Base-by-base conservation (phyloP, 176 grass and related monocot genomes). In the Hordeum marinum region DNA sequence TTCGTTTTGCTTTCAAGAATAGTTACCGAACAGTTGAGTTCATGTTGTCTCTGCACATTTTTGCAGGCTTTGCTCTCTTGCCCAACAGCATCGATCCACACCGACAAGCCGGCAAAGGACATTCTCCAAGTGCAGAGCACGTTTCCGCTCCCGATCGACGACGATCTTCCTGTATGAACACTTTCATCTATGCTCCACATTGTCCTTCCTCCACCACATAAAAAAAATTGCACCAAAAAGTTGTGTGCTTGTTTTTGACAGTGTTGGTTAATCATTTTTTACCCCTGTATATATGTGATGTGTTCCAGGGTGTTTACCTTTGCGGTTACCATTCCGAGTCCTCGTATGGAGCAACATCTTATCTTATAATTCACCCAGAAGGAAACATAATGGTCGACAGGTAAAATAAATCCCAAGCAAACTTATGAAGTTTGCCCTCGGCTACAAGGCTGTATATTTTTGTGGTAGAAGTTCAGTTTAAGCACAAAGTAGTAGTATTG, bases 301-400 rank as follows among this genome's bases (percentile, higher is more conserved):
- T 14, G 41, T 36, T 81, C 68, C 85, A 95, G 96, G 96, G 91
- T 66, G 89, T 98, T 79, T 93, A 93, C 63, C 93, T 92, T 35
- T 98, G 95, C 79, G 96, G 96, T 42, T 95, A 94, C 42, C 91
- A 98, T 87, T 93, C 85, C 39, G 58, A 94, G 39, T 71, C 79
- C 84, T 89, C 93, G 17, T 92, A 67, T 84, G 93, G 91, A 41
- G 96, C 93, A 80, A 92, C 93, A n/a, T 89, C 96, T 17, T 98
- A 98, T 86, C 83, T 94, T 41, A 82, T 95, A 67, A 75, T 65
- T 76, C 96, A 98, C 57, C 89, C 89, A 46, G 83, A 94, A 80
- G 96, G 96, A 72, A 98, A 95, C 83, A 92, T 98, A 92, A 39
- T 98, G 66, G 82, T 95, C 76, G 89, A 98, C 52, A 90, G 91